A percentile compares a stretch with the other conserved stretches of the same genome.
These are phyloP conservation scores for Russula abietina DNA, from an alignment of 768 basidiomycete species.

Conservation along the genomic window DNA sequence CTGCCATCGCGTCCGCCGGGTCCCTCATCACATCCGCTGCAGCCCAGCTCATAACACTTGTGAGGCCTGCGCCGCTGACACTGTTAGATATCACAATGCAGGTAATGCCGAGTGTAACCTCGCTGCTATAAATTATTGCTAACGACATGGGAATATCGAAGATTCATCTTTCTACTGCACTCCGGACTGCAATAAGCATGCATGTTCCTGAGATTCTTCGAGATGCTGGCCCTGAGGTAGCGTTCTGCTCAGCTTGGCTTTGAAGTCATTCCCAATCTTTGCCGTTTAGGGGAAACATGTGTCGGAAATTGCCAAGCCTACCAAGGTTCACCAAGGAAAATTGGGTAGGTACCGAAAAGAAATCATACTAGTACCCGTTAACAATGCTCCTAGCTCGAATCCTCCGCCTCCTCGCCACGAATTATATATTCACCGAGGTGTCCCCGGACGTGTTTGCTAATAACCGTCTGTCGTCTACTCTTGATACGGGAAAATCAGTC, in stretches of 20 bases:
- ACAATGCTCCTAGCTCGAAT: conserved; percentile 23
- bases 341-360: conserved; percentile 29
- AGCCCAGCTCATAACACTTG: conserved; percentile 4
- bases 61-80: too few relatives aligned
- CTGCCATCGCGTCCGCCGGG: conserved; percentile 10
- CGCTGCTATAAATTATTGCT: background rate
- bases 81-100: conserved; percentile 2
- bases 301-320: conserved; percentile 35
- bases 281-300: conserved; percentile 34
- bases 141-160: background rate
- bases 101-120: background rate
- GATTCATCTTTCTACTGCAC: background rate
- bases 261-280: background rate
- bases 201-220: conserved; percentile 22
- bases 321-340: conserved; percentile 31
- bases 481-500: too few relatives aligned
- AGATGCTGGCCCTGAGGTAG: conserved; percentile 19
- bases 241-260: background rate
- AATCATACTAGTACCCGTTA: too few relatives aligned
- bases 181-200: too few relatives aligned
- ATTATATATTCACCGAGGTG: too few relatives aligned
- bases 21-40: conserved; percentile 13
- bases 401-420: too few relatives aligned
- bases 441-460: too few relatives aligned
- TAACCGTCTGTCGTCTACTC: too few relatives aligned